Evolutionary conservation across 108 stramenopile species (phyloP).

Genomic region (Conticribra guillardii): DNA sequence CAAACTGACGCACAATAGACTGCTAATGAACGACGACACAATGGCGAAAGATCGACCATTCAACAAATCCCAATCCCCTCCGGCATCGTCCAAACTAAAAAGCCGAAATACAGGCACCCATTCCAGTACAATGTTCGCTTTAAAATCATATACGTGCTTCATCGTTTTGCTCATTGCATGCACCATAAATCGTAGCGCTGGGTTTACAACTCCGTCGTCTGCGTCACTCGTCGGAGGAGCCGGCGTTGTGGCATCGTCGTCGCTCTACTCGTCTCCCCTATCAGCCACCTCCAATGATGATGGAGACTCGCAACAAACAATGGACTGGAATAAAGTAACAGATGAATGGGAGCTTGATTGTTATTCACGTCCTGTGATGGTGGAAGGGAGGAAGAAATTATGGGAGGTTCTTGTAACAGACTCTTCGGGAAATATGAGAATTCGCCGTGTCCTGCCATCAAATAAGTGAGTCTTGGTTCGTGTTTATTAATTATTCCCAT

Average conservation of each 20-base stretch:
- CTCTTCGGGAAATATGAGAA: conserved; percentile 78
- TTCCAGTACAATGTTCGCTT: too few relatives aligned
- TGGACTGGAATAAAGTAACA: conserved; percentile 35
- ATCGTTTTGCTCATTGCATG: neutral
- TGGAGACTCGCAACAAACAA: neutral
- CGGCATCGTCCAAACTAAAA: too few relatives aligned
- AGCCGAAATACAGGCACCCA: too few relatives aligned
- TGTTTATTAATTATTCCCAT: too few relatives aligned
- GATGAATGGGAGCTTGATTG: conserved; percentile 92
- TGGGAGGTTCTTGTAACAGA: conserved; percentile 97
- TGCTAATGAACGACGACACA: too few relatives aligned
- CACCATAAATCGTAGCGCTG: neutral
- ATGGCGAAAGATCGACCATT: too few relatives aligned
- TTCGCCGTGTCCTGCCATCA: conserved; percentile 65
- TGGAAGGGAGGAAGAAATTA: conserved; percentile 86
- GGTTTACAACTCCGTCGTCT: neutral
- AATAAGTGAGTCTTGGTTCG: conserved; percentile 59
- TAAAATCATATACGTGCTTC: neutral
- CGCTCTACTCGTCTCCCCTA: conserved; percentile 8
- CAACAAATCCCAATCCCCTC: too few relatives aligned
- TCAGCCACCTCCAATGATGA: conserved; percentile 4
- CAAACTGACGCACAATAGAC: too few relatives aligned
- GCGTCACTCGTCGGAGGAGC: neutral
- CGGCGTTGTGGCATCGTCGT: conserved; percentile 5
- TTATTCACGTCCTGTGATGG: conserved; percentile 91